Evolutionary conservation across 1,139 yeast species (phyloP).

Genomic region (Pichia sp.): DNA sequence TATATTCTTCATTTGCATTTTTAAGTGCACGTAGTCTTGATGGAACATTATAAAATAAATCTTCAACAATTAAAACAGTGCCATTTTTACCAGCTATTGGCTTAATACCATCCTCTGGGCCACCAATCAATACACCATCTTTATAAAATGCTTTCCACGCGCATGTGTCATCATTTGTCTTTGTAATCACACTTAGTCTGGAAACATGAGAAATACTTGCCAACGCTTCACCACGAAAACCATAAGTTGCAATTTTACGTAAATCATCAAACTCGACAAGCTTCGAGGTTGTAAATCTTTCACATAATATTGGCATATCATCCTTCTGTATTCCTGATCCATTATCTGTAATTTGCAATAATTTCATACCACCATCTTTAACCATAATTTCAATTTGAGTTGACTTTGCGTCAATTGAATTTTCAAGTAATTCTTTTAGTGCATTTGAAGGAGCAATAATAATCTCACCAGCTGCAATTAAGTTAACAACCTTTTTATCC

Average conservation of each 20-base stretch:
- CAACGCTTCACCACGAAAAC: slow-evolving; percentile 57
- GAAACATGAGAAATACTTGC: slow-evolving; percentile 59
- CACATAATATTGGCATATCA: slow-evolving; percentile 45
- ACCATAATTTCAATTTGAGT: slow-evolving; percentile 44
- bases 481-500: slow-evolving; percentile 67
- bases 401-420: slow-evolving; percentile 47
- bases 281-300: slow-evolving; percentile 54
- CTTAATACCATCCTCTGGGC: slow-evolving; percentile 43
- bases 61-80: slow-evolving; percentile 80
- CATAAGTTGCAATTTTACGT: slow-evolving; percentile 44
- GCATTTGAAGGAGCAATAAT: slow-evolving; percentile 88
- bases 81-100: slow-evolving; percentile 88
- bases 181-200: slow-evolving; percentile 71
- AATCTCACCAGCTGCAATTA: slow-evolving; percentile 97
- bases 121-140: slow-evolving; percentile 48
- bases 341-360: slow-evolving; percentile 48
- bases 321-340: slow-evolving; percentile 44
- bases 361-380: slow-evolving; percentile 49
- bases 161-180: slow-evolving; percentile 49
- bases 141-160: slow-evolving; percentile 65
- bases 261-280: slow-evolving; percentile 44
- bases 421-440: slow-evolving; percentile 49
- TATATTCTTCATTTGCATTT: slow-evolving; percentile 67
- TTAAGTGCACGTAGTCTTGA: slow-evolving; percentile 63
- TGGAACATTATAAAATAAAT: slow-evolving; percentile 83